phyloP scores from a whole-genome alignment of 108 stramenopile species.

The Aurantiochytrium sp. region DNA sequence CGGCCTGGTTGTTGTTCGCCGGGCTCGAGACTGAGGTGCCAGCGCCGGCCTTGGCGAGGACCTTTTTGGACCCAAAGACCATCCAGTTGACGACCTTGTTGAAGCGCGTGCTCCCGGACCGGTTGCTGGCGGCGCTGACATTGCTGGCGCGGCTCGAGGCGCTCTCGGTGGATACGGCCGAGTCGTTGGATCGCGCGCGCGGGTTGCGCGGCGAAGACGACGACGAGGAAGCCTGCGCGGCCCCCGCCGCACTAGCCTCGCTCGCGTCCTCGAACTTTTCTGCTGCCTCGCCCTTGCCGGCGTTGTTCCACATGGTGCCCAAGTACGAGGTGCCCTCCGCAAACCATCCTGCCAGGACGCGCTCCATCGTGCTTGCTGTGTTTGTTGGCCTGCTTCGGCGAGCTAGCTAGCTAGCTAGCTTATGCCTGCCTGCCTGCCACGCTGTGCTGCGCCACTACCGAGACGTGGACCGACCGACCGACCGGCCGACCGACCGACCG shows the following conservation, averaged over 20 bases:
- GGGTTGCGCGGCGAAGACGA: background rate
- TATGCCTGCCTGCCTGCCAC: background rate
- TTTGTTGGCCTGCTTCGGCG: too few species aligned
- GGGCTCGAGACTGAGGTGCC: background rate
- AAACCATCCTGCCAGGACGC: slow-evolving; percentile 1
- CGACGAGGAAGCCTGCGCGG: background rate
- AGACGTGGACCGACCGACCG: too few species aligned
- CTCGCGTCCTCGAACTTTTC: background rate
- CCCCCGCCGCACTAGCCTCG: background rate
- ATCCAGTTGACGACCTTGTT: slow-evolving; percentile 26
- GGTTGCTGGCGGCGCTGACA: background rate
- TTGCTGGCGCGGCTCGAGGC: background rate
- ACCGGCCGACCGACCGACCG: too few species aligned
- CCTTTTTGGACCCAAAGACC: slow-evolving; percentile 6
- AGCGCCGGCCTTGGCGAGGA: background rate
- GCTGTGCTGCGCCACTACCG: too few species aligned
- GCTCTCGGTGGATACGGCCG: background rate
- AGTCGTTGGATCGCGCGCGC: background rate
- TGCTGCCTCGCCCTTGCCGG: background rate
- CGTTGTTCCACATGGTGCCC: background rate
- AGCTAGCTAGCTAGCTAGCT: too few species aligned
- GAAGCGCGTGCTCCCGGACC: background rate
- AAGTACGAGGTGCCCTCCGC: slow-evolving; percentile 29
- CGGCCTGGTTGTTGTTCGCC: background rate
- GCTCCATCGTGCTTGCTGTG: background rate